Evolutionary conservation across 495 filamentous ascomycete genomes (phyloP).

Genomic region (Elasticomyces elasticus): DNA sequence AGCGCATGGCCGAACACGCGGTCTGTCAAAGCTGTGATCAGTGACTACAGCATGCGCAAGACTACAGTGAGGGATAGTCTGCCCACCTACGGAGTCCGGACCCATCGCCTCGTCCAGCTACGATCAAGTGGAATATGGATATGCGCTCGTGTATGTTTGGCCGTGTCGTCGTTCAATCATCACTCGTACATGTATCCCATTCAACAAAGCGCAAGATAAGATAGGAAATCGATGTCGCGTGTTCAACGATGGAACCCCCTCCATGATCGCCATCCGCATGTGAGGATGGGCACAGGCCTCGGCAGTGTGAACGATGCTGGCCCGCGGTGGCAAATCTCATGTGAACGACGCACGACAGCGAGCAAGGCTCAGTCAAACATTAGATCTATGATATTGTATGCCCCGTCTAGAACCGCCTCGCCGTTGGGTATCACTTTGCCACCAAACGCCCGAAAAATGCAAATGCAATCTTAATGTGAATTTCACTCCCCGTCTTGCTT

Average conservation of each 20-base stretch:
- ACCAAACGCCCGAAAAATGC: background rate
- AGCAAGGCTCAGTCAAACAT: background rate
- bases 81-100: slow-evolving; percentile 12
- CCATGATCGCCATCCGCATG: background rate
- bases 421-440: background rate
- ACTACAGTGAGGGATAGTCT: background rate
- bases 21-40: slow-evolving; percentile 43
- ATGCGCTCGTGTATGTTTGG: background rate
- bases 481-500: slow-evolving; percentile 2
- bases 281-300: background rate
- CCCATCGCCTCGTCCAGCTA: background rate
- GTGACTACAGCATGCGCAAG: background rate
- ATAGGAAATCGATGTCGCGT: background rate
- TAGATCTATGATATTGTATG: background rate
- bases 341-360: background rate
- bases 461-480: background rate
- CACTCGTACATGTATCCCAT: background rate
- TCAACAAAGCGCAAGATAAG: background rate
- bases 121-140: background rate
- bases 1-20: slow-evolving; percentile 97
- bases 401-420: background rate
- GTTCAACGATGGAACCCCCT: background rate
- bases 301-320: background rate
- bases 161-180: background rate
- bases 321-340: background rate